Evolutionary conservation across 306 rosid genomes (phyloP).

Genomic region (Adenanthera pavonina): DNA sequence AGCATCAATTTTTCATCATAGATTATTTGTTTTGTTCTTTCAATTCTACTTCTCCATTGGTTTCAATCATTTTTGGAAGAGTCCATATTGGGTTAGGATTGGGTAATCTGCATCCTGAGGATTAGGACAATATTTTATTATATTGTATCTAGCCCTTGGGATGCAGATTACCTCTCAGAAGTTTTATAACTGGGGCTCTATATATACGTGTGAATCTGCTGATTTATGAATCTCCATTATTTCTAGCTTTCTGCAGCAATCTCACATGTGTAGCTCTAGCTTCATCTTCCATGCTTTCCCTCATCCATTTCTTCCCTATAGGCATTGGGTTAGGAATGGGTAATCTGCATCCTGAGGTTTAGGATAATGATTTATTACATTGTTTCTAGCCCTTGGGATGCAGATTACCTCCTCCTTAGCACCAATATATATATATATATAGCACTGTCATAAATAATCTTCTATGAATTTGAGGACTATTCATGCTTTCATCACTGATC

Average conservation of each 20-base stretch:
- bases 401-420: conserved; percentile 53
- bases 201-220: no score
- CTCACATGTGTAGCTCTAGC: not conserved
- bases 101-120: not conserved
- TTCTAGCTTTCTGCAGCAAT: not conserved
- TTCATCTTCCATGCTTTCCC: not conserved
- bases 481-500: no score
- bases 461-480: not conserved
- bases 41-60: no score
- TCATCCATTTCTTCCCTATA: no score
- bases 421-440: not conserved
- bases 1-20: not conserved
- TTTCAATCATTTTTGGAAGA: no score
- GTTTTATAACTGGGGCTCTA: not conserved
- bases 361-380: conserved; percentile 30
- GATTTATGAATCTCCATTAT: no score
- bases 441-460: not conserved
- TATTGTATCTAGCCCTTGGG: not conserved
- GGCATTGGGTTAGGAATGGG: not conserved
- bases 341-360: conserved; percentile 47
- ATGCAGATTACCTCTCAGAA: not conserved
- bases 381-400: conserved; percentile 58
- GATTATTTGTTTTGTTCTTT: no score
- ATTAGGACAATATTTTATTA: no score
- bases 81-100: not conserved